A percentile compares a stretch with the other conserved stretches of the same genome.
Conservation (phyloP, 1,284 basidiomycete genomes). For the Boletus nobilissimus region DNA sequence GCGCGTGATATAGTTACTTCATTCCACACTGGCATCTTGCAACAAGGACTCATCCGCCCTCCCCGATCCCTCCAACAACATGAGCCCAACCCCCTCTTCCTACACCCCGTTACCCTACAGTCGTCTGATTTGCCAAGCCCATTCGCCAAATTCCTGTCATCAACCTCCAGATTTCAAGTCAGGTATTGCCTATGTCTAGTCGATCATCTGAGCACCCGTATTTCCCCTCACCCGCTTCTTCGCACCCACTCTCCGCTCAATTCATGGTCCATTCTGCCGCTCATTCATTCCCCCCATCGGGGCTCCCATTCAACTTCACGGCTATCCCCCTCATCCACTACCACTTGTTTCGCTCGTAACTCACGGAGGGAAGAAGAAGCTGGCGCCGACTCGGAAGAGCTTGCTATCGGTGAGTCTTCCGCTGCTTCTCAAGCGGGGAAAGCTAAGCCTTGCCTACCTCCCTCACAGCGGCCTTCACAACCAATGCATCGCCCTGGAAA, state of each 20-base stretch:
- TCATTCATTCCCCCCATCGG: constrained; percentile 71
- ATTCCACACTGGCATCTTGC: too few relatives aligned
- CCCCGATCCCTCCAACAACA: too few relatives aligned
- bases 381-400: constrained; percentile 64
- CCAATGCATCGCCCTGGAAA: constrained; percentile 85
- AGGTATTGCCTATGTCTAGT: constrained; percentile 47
- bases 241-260: constrained; percentile 37
- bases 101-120: too few relatives aligned
- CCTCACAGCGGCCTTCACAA: constrained; percentile 88
- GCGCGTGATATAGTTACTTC: too few relatives aligned
- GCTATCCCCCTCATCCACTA: too few relatives aligned
- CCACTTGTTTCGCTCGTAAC: too few relatives aligned
- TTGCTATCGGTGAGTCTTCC: constrained; percentile 77
- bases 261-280: constrained; percentile 64
- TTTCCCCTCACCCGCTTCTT: constrained; percentile 33
- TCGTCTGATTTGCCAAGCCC: constrained; percentile 40
- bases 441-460: constrained; percentile 67
- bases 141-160: constrained; percentile 35
- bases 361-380: constrained; percentile 53
- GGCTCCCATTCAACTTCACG: constrained; percentile 62
- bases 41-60: too few relatives aligned
- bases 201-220: constrained; percentile 42
- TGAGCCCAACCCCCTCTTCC: too few relatives aligned
- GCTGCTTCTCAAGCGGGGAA: constrained; percentile 55
- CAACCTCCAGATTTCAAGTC: constrained; percentile 33